Conservation (phyloP, 305 asterid species). For the Withania somnifera region DNA sequence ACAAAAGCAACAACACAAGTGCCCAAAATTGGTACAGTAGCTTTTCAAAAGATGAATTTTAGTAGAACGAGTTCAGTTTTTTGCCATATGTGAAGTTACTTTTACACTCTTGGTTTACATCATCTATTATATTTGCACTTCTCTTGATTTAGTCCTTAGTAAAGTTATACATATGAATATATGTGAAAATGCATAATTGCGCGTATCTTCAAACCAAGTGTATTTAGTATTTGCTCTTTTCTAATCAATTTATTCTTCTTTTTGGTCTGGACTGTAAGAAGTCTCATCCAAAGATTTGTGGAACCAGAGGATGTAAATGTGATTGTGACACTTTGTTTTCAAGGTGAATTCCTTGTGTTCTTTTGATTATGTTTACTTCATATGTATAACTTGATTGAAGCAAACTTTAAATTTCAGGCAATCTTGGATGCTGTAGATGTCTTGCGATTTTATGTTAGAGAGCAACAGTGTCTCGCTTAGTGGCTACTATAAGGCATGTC, state of each 20-base stretch:
- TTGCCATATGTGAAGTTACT: background rate
- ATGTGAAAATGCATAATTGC: background rate
- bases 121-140: background rate
- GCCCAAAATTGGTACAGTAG: background rate
- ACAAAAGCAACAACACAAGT: background rate
- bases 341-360: too few relatives aligned
- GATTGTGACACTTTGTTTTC: conserved; percentile 71
- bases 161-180: background rate
- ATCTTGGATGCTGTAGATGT: too few relatives aligned
- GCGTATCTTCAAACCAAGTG: too few relatives aligned
- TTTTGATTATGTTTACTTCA: too few relatives aligned
- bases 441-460: too few relatives aligned
- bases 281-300: conserved; percentile 74
- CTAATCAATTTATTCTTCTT: too few relatives aligned
- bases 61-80: background rate
- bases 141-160: background rate
- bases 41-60: background rate
- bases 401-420: too few relatives aligned
- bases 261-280: conserved; percentile 2
- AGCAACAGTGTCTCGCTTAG: too few relatives aligned
- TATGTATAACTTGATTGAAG: too few relatives aligned
- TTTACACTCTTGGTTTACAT: background rate
- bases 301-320: conserved; percentile 56
- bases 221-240: too few relatives aligned
- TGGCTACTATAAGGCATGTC: too few relatives aligned